Base-by-base conservation (phyloP, 371 early-diverging fungal species). In the Mortierella sp. region DNA sequence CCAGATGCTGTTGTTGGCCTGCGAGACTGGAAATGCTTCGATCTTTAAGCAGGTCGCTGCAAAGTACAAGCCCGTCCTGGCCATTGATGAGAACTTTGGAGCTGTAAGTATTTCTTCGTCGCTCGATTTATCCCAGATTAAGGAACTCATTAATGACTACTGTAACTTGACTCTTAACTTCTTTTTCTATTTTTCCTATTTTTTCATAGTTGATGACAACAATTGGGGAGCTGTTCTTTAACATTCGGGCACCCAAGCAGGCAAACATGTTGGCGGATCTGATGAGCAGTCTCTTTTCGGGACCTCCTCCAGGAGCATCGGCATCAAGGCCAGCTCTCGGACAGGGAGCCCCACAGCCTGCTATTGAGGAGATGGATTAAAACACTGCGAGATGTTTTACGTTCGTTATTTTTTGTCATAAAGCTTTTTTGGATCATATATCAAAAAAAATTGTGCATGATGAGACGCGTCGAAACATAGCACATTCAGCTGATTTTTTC, bases 281-380 rank as follows among this genome's bases (percentile, higher is more conserved):
- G 58, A 93, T 95, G 91, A 91, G 88, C 74, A 91, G 90, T 76
- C 79, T 94, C n/a, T 93, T 94, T 71, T 87, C 87, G 63, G 90
- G 87, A 19, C 79, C 85, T n/a, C 79, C 85, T 16, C 53, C 79
- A 1, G 52, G 52, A 41, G 37, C 65, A 1, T 45, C 81, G 11
- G 31, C 73, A 31, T 71, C 72, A 61, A 52, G 73, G 22, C 82
- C 82, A 22, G 69, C 83, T 1, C 43, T 77, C 14, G 83, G 66
- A 8, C 55, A 72, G 41, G 71, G 74, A 70, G 68, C 72, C 31
- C 41, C 83, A 67, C 78, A 77, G 69, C 82, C 82, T 39, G 75
- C 72, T 10, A 78, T 83, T 41, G 83, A 83, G 58, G 83, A 83
- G 50, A 78, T 83, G 83, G 83, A 83, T 29, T 83, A 67, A 58